phyloP scores from a whole-genome alignment of 2,329 filamentous ascomycete species.

The Colletotrichum tropicale region DNA sequence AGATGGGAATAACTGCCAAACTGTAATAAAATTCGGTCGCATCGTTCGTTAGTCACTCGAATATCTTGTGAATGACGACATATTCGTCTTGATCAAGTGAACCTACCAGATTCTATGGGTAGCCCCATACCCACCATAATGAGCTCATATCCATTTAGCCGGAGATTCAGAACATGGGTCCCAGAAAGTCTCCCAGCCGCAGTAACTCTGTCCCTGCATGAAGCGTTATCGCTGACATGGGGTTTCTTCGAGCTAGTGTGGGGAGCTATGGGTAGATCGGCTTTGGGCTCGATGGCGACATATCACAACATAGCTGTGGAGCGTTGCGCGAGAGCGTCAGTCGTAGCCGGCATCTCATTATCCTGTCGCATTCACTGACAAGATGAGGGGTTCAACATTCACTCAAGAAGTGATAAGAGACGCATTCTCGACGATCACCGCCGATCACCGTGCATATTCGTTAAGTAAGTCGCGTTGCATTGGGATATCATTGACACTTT shows the following conservation, averaged over 20 bases:
- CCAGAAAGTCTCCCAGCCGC: no score
- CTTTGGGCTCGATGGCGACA: constrained; percentile 5
- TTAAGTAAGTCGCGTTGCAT: not conserved
- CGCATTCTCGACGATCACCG: not conserved
- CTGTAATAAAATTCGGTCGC: not conserved
- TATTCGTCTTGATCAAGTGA: not conserved
- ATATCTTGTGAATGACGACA: not conserved
- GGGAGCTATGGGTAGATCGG: not conserved
- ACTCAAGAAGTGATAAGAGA: not conserved
- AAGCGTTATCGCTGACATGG: not conserved
- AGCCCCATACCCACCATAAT: not conserved
- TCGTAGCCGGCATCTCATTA: not conserved
- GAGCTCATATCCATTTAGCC: not conserved
- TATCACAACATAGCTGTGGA: constrained; percentile 7
- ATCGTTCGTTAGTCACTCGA: not conserved
- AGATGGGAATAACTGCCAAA: not conserved
- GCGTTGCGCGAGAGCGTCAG: not conserved
- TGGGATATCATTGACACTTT: not conserved
- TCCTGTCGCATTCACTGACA: not conserved
- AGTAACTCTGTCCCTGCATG: not conserved
- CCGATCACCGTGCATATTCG: not conserved
- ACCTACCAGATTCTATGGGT: not conserved
- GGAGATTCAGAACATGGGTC: not conserved
- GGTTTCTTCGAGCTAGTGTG: not conserved
- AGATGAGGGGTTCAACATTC: not conserved